Evolutionary conservation across 371 early-diverging fungal species (phyloP).

Genomic region (Globomyces sp.): DNA sequence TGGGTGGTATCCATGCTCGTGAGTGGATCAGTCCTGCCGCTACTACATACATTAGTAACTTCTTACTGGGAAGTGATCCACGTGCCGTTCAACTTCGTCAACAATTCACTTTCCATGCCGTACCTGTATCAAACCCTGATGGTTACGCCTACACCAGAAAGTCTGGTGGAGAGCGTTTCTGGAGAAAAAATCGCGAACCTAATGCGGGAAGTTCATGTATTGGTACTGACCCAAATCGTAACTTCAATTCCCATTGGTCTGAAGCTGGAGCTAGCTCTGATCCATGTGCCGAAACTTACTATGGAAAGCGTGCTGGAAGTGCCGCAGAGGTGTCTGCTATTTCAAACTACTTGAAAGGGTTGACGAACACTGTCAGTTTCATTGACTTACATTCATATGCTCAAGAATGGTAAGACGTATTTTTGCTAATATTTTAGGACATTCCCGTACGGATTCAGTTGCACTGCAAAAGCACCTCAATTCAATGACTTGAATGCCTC

Average conservation of each 20-base stretch:
- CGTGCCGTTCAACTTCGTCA: conserved; percentile 14
- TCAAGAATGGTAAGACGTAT: conserved; percentile 1
- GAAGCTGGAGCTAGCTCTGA: conserved; percentile 1
- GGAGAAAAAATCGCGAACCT: conserved; percentile 37
- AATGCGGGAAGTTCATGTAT: conserved; percentile 32
- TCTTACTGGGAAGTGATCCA: conserved; percentile 14
- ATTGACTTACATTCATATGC: conserved; percentile 49
- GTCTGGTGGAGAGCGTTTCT: conserved; percentile 25
- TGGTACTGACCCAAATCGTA: conserved; percentile 41
- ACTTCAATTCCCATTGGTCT: conserved; percentile 22
- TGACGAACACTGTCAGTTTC: conserved; percentile 28
- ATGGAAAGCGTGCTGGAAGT: not conserved
- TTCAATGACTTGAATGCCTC: not conserved
- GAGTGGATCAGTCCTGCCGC: conserved; percentile 37
- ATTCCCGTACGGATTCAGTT: conserved; percentile 1
- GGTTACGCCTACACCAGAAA: conserved; percentile 38
- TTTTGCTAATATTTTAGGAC: not conserved
- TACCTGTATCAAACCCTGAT: conserved; percentile 38
- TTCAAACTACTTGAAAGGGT: conserved; percentile 36
- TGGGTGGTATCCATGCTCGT: conserved; percentile 44
- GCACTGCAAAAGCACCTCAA: not conserved
- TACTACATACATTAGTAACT: conserved; percentile 32
- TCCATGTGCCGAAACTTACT: conserved; percentile 12
- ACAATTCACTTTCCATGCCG: conserved; percentile 35
- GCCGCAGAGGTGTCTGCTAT: conserved; percentile 26